A percentile compares a stretch with the other conserved stretches of the same genome.
Evolutionary conservation across 208 protist species (phyloP).

Genomic region (Leishmania gerbilli): DNA sequence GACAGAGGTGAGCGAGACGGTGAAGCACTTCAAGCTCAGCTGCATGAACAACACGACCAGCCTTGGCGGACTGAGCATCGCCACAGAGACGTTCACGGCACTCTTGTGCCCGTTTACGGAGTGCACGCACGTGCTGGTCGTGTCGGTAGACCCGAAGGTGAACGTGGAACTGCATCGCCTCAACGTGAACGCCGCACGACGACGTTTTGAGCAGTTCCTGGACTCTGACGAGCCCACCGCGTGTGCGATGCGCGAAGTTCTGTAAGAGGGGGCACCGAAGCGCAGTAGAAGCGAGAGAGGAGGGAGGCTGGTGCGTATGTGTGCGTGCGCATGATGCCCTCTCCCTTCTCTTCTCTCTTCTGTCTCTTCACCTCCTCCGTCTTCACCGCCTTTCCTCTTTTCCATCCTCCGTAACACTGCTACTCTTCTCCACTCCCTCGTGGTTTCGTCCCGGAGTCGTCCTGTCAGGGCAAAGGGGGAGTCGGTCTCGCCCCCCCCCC

Average conservation of each 20-base stretch:
- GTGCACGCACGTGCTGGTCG: constrained; percentile 85
- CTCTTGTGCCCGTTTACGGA: constrained; percentile 86
- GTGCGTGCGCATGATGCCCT: not conserved
- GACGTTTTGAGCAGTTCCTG: constrained; percentile 71
- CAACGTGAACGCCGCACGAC: constrained; percentile 70
- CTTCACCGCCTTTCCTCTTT: not conserved
- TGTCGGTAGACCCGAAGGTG: constrained; percentile 69
- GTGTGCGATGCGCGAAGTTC: constrained; percentile 77
- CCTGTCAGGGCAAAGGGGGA: not conserved
- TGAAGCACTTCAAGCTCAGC: constrained; percentile 92
- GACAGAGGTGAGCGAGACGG: constrained; percentile 87
- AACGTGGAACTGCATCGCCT: constrained; percentile 81
- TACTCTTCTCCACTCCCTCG: not conserved
- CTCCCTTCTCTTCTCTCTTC: not conserved
- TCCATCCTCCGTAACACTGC: not conserved
- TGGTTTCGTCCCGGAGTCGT: not conserved
- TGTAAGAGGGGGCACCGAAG: constrained; percentile 28
- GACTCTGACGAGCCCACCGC: constrained; percentile 68
- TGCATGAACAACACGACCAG: constrained; percentile 91
- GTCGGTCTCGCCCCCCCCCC: not conserved
- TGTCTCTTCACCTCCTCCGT: not conserved
- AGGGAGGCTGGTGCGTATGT: not conserved
- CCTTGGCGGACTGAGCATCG: constrained; percentile 75
- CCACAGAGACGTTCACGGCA: constrained; percentile 74
- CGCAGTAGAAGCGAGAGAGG: not conserved